Conservation (phyloP, 2,329 filamentous ascomycete genomes). For the Aureobasidium mangrovei region DNA sequence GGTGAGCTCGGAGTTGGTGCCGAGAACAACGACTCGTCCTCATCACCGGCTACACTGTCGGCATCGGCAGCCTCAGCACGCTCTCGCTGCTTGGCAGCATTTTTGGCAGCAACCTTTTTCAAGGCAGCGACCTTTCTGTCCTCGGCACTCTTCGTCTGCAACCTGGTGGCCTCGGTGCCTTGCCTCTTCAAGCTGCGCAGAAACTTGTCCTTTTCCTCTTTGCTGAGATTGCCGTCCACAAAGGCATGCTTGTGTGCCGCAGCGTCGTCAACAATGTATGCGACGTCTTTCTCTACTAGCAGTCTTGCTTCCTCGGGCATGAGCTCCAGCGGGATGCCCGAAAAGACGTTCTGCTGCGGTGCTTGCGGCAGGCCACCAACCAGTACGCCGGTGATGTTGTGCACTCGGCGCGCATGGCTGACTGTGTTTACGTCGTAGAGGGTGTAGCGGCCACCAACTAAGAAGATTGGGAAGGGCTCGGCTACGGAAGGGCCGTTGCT, state of each 20-base stretch:
- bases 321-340: constrained; percentile 66
- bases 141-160: constrained; percentile 40
- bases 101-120: constrained; percentile 47
- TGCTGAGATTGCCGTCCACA: constrained; percentile 40
- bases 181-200: constrained; percentile 47
- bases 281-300: constrained; percentile 67
- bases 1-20: background rate
- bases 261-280: constrained; percentile 72
- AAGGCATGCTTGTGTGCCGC: constrained; percentile 60
- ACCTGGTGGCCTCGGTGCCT: constrained; percentile 42
- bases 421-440: constrained; percentile 81
- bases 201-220: constrained; percentile 54
- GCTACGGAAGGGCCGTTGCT: constrained; percentile 24
- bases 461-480: constrained; percentile 68
- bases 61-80: constrained; percentile 6
- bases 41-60: background rate
- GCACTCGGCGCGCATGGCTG: constrained; percentile 64
- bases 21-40: constrained; percentile 10
- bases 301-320: constrained; percentile 82
- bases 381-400: constrained; percentile 79
- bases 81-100: constrained; percentile 20
- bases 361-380: constrained; percentile 84
- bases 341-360: constrained; percentile 67
- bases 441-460: constrained; percentile 71
- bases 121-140: constrained; percentile 42